Evolutionary conservation across 345 rosid species (phyloP).

Genomic region (Dovyalis caffra): DNA sequence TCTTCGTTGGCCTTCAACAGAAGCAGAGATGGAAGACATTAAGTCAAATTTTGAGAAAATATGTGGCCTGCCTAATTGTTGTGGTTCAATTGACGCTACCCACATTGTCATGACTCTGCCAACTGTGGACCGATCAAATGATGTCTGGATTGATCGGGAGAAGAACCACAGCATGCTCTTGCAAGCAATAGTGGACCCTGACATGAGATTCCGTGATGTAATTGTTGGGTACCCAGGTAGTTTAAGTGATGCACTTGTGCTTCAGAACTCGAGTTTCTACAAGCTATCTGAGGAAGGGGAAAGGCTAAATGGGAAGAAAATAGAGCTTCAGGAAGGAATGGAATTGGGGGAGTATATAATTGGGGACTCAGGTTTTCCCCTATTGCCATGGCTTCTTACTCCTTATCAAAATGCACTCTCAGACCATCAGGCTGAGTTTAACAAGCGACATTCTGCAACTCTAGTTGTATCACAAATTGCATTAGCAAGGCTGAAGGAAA

Average conservation of each 20-base stretch:
- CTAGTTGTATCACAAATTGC: conserved; percentile 51
- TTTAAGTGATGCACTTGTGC: conserved; percentile 54
- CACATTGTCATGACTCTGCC: conserved; percentile 66
- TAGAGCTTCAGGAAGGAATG: conserved; percentile 36
- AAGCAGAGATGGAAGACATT: conserved; percentile 42
- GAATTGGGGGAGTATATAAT: conserved; percentile 57
- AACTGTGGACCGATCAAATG: conserved; percentile 51
- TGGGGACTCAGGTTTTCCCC: conserved; percentile 61
- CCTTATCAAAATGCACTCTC: conserved; percentile 56
- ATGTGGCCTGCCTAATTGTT: conserved; percentile 64
- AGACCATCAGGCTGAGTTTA: conserved; percentile 46
- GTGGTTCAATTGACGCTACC: conserved; percentile 66
- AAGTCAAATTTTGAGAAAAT: conserved; percentile 64
- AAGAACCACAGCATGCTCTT: conserved; percentile 71
- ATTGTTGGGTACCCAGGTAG: conserved; percentile 73
- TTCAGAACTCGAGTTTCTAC: conserved; percentile 57
- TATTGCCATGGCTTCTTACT: conserved; percentile 62
- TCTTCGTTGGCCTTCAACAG: conserved; percentile 62
- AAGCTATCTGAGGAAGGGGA: conserved; percentile 59
- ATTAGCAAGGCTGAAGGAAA: conserved; percentile 64
- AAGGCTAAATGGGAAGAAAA: conserved; percentile 46
- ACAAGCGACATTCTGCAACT: conserved; percentile 54
- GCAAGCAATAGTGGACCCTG: conserved; percentile 69
- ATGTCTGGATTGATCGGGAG: conserved; percentile 61
- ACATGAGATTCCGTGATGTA: conserved; percentile 70